These are phyloP conservation scores for Haemoproteus tartakovskyi DNA, from an alignment of 169 alveolate genomes.

Conservation along the genomic window DNA sequence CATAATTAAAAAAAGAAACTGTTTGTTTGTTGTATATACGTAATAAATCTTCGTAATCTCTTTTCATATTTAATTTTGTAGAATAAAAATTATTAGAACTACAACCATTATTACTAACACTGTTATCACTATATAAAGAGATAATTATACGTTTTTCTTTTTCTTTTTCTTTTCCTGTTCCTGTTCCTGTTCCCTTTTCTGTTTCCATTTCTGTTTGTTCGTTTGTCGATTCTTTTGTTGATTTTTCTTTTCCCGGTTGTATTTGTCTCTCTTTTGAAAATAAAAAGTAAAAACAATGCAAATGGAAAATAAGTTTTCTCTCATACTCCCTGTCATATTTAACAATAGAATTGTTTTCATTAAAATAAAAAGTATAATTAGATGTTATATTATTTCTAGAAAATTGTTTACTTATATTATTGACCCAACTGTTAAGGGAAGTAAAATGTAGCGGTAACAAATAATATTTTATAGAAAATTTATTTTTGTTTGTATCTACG, in stretches of 20 bases:
- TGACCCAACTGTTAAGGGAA: constrained; percentile 11
- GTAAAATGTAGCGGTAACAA: constrained; percentile 1
- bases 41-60: constrained; percentile 32
- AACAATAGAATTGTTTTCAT: constrained; percentile 9
- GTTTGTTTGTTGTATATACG: constrained; percentile 1
- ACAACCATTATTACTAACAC: too few relatives aligned
- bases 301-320: constrained; percentile 34
- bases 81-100: too few relatives aligned
- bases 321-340: constrained; percentile 18
- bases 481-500: neutral
- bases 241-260: neutral
- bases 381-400: neutral
- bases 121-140: constrained; percentile 17
- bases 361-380: neutral
- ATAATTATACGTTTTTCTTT: constrained; percentile 6
- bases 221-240: neutral
- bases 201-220: neutral
- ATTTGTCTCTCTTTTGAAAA: neutral
- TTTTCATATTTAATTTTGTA: constrained; percentile 22
- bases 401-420: neutral
- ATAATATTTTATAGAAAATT: neutral
- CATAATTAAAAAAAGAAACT: constrained; percentile 29
- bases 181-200: neutral
- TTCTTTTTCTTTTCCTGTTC: neutral
- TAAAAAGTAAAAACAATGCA: constrained; percentile 15